Conservation (phyloP, 192 early-diverging fungal genomes). For the Lunasporangiospora selenospora region DNA sequence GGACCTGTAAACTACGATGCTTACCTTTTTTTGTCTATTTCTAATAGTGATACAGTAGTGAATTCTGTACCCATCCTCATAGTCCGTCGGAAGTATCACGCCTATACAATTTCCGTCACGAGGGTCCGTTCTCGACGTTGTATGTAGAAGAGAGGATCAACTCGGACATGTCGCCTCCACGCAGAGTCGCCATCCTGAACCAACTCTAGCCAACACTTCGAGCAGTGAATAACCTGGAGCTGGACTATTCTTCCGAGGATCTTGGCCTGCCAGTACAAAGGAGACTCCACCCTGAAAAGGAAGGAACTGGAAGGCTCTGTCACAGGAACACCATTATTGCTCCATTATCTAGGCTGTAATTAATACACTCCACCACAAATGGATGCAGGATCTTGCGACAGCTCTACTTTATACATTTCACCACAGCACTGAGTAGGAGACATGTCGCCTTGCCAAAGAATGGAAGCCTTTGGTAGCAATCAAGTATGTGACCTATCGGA, state of each 20-base stretch:
- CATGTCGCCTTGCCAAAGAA: conserved; percentile 21
- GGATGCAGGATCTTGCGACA: conserved; percentile 7
- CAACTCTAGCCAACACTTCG: conserved; percentile 19
- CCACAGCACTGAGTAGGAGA: not conserved
- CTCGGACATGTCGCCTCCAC: conserved; percentile 14
- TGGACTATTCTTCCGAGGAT: conserved; percentile 7
- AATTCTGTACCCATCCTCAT: no score
- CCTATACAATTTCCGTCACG: conserved; percentile 8
- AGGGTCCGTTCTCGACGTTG: not conserved
- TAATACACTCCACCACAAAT: conserved; percentile 5
- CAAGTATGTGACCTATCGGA: conserved; percentile 10
- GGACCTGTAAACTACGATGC: no score
- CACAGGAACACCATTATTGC: conserved; percentile 10
- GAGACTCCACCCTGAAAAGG: no score
- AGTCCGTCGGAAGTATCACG: no score
- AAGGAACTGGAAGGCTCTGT: conserved; percentile 4
- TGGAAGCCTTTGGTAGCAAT: conserved; percentile 24
- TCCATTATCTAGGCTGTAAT: conserved; percentile 29
- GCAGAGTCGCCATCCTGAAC: conserved; percentile 6
- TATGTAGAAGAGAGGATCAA: conserved; percentile 21
- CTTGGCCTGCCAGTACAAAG: not conserved
- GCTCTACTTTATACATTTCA: conserved; percentile 9
- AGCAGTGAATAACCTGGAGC: not conserved
- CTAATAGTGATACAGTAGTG: no score
- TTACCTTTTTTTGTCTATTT: no score